Evolutionary conservation across 495 filamentous ascomycete genomes (phyloP).

Genomic region (Symbiotaphrina buchneri): DNA sequence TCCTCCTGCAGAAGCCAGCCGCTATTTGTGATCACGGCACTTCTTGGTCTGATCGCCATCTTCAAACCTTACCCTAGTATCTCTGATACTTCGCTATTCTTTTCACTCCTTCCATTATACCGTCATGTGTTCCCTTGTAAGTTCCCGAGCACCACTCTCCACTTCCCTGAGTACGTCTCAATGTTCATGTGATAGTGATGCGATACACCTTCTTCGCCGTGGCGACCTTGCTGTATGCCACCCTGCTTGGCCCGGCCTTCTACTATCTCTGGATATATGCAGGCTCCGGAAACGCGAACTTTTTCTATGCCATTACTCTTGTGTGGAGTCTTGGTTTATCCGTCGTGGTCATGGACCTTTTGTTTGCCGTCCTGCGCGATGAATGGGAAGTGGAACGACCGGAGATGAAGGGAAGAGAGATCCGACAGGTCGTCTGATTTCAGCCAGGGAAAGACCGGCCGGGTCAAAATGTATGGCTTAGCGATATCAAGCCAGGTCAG

Average conservation of each 20-base stretch:
- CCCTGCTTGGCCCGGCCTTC: constrained; percentile 80
- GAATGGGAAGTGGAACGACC: constrained; percentile 89
- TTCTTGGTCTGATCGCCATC: constrained; percentile 72
- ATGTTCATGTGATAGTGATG: constrained; percentile 33
- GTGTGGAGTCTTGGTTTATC: constrained; percentile 87
- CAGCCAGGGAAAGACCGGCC: background rate
- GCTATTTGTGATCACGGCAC: constrained; percentile 56
- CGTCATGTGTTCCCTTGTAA: constrained; percentile 76
- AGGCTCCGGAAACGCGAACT: constrained; percentile 93
- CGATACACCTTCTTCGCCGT: constrained; percentile 78
- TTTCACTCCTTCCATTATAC: constrained; percentile 70
- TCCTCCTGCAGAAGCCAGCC: constrained; percentile 32
- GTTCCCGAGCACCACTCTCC: constrained; percentile 11
- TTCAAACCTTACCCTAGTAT: constrained; percentile 95
- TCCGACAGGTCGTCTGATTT: constrained; percentile 42
- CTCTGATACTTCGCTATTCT: constrained; percentile 62
- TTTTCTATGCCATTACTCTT: constrained; percentile 96
- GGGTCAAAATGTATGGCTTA: background rate
- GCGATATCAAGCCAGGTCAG: too few species aligned
- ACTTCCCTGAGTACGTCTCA: constrained; percentile 1
- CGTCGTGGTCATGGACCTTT: constrained; percentile 53
- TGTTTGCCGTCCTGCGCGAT: constrained; percentile 76
- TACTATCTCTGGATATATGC: constrained; percentile 98
- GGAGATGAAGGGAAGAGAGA: constrained; percentile 68
- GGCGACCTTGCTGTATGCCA: constrained; percentile 64